Evolutionary conservation across 2,329 filamentous ascomycete species (phyloP).

Genomic region (Neopestalotiopsis sp.): DNA sequence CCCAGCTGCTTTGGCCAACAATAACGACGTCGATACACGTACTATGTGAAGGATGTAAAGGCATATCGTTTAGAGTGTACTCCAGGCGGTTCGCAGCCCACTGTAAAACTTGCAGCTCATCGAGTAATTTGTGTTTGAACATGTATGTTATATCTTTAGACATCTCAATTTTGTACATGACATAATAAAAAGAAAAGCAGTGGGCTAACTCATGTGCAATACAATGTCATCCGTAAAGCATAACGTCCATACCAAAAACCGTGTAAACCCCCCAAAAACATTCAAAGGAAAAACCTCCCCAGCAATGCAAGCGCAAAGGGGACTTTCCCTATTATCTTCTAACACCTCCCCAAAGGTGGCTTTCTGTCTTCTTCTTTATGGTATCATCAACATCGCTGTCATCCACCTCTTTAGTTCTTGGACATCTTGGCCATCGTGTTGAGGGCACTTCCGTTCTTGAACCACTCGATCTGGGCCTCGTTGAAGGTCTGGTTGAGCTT

Average conservation of each 20-base stretch:
- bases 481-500: constrained; percentile 97
- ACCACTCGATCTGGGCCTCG: constrained; percentile 97
- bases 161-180: constrained; percentile 43
- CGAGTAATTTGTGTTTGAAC: background rate
- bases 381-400: constrained; percentile 18
- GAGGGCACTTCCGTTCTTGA: constrained; percentile 95
- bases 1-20: too few species aligned
- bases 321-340: constrained; percentile 28
- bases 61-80: too few species aligned
- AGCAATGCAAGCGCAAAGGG: constrained; percentile 31
- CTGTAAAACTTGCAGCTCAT: too few species aligned
- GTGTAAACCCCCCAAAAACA: constrained; percentile 37
- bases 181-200: constrained; percentile 36
- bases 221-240: constrained; percentile 33
- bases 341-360: constrained; percentile 17
- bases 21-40: too few species aligned
- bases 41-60: too few species aligned
- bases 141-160: constrained; percentile 28
- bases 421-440: constrained; percentile 93
- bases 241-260: constrained; percentile 37
- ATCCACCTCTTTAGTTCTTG: constrained; percentile 31
- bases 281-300: constrained; percentile 34
- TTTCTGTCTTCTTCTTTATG: constrained; percentile 11
- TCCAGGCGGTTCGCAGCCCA: too few species aligned
- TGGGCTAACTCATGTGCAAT: constrained; percentile 32